Conservation (phyloP, 805 yeast species). For the Wickerhamiella musiphila region DNA sequence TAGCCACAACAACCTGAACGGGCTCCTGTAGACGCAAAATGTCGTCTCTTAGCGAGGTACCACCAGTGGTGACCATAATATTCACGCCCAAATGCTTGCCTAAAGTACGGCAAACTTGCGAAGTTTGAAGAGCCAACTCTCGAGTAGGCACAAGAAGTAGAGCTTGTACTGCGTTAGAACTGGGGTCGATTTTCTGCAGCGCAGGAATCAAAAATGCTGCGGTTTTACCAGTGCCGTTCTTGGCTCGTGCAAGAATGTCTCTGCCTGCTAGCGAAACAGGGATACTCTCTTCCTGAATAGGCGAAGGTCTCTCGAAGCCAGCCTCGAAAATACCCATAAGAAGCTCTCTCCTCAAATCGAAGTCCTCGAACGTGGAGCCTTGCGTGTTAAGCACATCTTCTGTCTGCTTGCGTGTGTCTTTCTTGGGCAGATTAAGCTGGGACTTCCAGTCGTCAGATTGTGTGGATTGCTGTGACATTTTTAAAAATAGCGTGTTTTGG, state of each 20-base stretch:
- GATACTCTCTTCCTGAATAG: constrained; percentile 92
- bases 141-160: constrained; percentile 91
- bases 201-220: constrained; percentile 95
- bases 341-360: constrained; percentile 77
- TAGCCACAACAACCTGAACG: constrained; percentile 88
- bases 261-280: constrained; percentile 92
- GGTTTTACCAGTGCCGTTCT: constrained; percentile 97
- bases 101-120: constrained; percentile 89
- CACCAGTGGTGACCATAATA: constrained; percentile 98
- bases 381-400: constrained; percentile 87
- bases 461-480: too few relatives aligned
- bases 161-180: constrained; percentile 71
- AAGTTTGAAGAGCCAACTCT: constrained; percentile 92
- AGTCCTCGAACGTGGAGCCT: constrained; percentile 84
- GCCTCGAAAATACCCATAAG: constrained; percentile 98
- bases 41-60: constrained; percentile 86
- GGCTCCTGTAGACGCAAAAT: constrained; percentile 82
- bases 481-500: too few relatives aligned
- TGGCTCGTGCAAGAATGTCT: constrained; percentile 93
- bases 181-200: constrained; percentile 74
- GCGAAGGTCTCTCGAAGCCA: constrained; percentile 95
- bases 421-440: constrained; percentile 55
- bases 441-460: constrained; percentile 56
- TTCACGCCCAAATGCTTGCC: constrained; percentile 86
- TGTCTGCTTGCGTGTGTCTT: constrained; percentile 89